Evolutionary conservation across 2,329 filamentous ascomycete genomes (phyloP), one percentile per base, ranked within the genome.

Genomic region (Nigrospora osmanthi): DNA sequence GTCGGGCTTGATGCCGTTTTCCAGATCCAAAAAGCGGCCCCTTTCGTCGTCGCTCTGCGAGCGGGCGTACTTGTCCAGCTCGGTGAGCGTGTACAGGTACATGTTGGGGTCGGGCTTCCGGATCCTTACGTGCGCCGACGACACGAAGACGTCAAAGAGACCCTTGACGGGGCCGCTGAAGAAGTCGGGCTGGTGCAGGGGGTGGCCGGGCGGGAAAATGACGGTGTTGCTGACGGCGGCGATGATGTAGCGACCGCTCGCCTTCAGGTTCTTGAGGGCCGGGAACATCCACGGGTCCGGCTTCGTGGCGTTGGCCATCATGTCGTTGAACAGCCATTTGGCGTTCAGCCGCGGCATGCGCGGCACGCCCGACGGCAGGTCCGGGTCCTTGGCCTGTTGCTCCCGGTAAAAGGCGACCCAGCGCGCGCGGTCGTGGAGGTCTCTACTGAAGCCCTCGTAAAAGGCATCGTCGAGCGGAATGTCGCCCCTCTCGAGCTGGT

Each of bases 171-270:
- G 80, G 30, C 80, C 73, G 4, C 67, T 61, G 33, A 70, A 58
- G 47, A 67, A 70, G 50, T 80, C 69, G 1, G 73, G 67, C 36
- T 71, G 67, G 52, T 83, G 75, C 47, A 87, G 83, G 19, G 74
- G 69, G 58, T 96, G 88, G 0, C 76, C 83, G 0, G 76, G 72
- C 0, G 90, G 91, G 57, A 94, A 96, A 19, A 89, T 84, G 23
- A 93, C 80, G 0, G 93, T 97, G 60, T 98, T 97, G 55, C 85
- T 90, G 52, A 97, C 70, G 1, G 90, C 93, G 1, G 83, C 91
- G 2, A 97, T 65, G 32, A 91, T 73, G 53, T 83, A 90, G 46
- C 71, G 68, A 1, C 80, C 77, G 42, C 75, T 82, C 4, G 71
- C 72, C 47, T 78, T 76, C 47, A 98, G 70, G 34, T 74, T 79